These are phyloP conservation scores for Tothia fuscella DNA, from an alignment of 2,329 filamentous ascomycete genomes.

Conservation along the genomic window DNA sequence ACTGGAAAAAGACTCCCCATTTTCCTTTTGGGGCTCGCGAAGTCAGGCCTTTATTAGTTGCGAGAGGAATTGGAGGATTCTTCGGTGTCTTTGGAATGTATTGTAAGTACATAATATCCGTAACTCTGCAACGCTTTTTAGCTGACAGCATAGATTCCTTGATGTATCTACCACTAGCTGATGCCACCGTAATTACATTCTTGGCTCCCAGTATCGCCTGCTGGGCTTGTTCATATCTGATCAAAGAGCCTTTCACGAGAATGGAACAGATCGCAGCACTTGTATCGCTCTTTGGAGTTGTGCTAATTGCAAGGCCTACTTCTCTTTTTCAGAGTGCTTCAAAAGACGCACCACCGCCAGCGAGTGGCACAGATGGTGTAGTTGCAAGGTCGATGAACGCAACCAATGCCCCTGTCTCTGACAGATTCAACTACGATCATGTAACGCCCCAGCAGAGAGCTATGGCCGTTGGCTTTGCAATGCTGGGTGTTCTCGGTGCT, in stretches of 20 bases:
- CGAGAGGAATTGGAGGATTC: conserved; percentile 58
- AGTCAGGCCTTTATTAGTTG: conserved; percentile 54
- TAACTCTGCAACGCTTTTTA: conserved; percentile 9
- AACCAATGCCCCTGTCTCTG: conserved; percentile 17
- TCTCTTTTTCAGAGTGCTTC: conserved; percentile 36
- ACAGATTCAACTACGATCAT: conserved; percentile 24
- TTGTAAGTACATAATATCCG: conserved; percentile 25
- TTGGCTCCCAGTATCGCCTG: conserved; percentile 67
- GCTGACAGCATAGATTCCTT: conserved; percentile 39
- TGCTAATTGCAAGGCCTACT: conserved; percentile 67
- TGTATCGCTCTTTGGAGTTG: conserved; percentile 64
- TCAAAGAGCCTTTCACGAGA: conserved; percentile 66
- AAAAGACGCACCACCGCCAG: conserved; percentile 1
- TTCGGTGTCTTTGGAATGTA: conserved; percentile 36
- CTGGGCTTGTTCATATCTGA: conserved; percentile 65
- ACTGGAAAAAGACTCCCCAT: conserved; percentile 51
- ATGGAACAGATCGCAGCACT: conserved; percentile 65
- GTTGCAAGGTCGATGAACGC: conserved; percentile 21
- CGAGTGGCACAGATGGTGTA: conserved; percentile 12
- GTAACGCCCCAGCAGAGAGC: conserved; percentile 54
- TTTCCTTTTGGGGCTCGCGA: conserved; percentile 58
- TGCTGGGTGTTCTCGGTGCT: conserved; percentile 67
- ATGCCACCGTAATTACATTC: conserved; percentile 85
- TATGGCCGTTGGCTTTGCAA: conserved; percentile 55
- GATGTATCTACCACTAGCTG: conserved; percentile 70